Evolutionary conservation across 164 flowering plant species (phyloP).

Genomic region (Cinnamomum micranthum): DNA sequence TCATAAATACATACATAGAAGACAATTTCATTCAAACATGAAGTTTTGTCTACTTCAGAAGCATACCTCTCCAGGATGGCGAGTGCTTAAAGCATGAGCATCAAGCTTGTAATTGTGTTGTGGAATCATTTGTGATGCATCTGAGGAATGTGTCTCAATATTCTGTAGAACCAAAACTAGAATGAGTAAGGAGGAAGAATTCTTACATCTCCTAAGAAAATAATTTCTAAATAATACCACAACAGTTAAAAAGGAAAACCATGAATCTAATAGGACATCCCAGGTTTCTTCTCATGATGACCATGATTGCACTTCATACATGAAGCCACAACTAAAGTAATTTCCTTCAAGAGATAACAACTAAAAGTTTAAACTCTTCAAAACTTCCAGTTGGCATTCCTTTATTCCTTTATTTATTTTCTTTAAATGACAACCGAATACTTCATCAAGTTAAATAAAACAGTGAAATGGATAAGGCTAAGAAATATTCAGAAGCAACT

Average conservation of each 20-base stretch:
- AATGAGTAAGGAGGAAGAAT: background rate
- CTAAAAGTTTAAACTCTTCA: background rate
- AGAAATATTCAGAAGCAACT: too few species aligned
- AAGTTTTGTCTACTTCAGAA: background rate
- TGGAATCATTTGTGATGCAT: conserved; percentile 82
- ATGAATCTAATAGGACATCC: background rate
- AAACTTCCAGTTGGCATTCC: too few species aligned
- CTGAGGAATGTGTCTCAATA: conserved; percentile 57
- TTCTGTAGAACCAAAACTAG: conserved; percentile 34
- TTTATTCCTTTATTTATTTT: too few species aligned
- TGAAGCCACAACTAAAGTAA: background rate
- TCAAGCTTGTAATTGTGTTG: conserved; percentile 99
- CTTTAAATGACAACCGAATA: too few species aligned
- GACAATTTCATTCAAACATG: background rate
- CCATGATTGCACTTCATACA: background rate
- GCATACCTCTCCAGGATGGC: conserved; percentile 92
- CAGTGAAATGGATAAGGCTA: too few species aligned
- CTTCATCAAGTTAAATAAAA: too few species aligned
- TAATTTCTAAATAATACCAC: background rate
- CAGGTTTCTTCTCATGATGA: background rate
- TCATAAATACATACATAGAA: too few species aligned
- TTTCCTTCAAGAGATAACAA: background rate
- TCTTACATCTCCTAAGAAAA: background rate
- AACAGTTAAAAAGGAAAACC: background rate
- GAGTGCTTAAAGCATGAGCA: conserved; percentile 78